Percentiles rank a stretch among this genome's conserved stretches.
These are phyloP conservation scores for Auriscalpium orientale DNA, from an alignment of 768 basidiomycete species.

Conservation along the genomic window DNA sequence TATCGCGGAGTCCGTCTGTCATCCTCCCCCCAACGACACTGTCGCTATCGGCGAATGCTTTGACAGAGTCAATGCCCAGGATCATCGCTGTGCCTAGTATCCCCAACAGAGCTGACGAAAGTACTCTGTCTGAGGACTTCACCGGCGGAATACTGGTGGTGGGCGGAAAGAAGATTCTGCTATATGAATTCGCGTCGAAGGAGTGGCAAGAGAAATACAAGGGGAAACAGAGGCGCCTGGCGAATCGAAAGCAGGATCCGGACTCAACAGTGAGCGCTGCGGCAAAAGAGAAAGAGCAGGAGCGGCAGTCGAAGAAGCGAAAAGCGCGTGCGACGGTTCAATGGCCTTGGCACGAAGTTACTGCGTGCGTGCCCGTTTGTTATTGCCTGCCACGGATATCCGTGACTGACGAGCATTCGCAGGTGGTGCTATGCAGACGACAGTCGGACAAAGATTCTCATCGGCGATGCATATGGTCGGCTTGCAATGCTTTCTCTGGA, in stretches of 20 bases:
- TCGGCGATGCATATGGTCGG: conserved; percentile 68
- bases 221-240: conserved; percentile 44
- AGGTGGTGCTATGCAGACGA: conserved; percentile 49
- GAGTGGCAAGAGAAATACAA: conserved; percentile 44
- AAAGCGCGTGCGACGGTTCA: conserved; percentile 50
- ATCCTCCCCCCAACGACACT: conserved; percentile 47
- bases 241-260: conserved; percentile 41
- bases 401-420: background rate
- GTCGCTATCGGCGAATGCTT: conserved; percentile 36
- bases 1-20: conserved; percentile 39
- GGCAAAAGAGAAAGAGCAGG: conserved; percentile 51
- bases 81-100: conserved; percentile 29
- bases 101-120: conserved; percentile 21
- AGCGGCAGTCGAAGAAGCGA: conserved; percentile 43
- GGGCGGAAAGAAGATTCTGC: conserved; percentile 56
- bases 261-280: conserved; percentile 34
- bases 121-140: conserved; percentile 15
- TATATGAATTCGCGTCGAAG: conserved; percentile 49
- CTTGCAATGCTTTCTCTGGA: conserved; percentile 58
- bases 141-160: conserved; percentile 67
- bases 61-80: conserved; percentile 16
- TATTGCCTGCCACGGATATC: too few species aligned
- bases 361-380: conserved; percentile 43
- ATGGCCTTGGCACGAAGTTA: conserved; percentile 73
- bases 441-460: conserved; percentile 40